Percentiles rank a stretch among this genome's conserved stretches.
These are phyloP conservation scores for Allium fistulosum DNA, from an alignment of 106 monocot genomes.

Conservation along the genomic window DNA sequence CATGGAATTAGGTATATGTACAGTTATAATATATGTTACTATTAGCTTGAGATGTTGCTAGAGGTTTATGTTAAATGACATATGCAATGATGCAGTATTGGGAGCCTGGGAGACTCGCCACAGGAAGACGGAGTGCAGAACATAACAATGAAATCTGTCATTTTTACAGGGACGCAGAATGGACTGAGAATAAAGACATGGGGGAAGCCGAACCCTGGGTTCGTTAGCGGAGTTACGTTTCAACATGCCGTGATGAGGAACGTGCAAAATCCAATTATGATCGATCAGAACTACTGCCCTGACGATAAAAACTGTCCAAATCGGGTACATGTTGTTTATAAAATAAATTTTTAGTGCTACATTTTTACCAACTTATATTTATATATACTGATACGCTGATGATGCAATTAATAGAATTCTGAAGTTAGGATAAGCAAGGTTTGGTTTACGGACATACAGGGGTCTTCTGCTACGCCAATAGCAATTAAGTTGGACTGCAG, in stretches of 20 bases:
- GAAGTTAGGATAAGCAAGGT: conserved; percentile 7
- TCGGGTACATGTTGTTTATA: conserved; percentile 5
- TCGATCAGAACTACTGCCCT: conserved; percentile 48
- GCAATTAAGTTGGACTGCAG: conserved; percentile 7
- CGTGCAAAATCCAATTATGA: conserved; percentile 32
- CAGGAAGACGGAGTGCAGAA: conserved; percentile 32
- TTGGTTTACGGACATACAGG: conserved; percentile 1
- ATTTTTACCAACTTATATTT: neutral
- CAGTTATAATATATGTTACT: neutral
- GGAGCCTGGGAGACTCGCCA: conserved; percentile 22
- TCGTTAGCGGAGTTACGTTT: conserved; percentile 14
- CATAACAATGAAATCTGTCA: conserved; percentile 21
- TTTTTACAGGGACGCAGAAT: conserved; percentile 19
- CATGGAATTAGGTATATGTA: conserved; percentile 26
- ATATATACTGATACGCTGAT: too few species aligned
- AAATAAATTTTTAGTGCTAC: neutral
- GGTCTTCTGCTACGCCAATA: neutral
- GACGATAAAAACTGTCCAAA: conserved; percentile 15
- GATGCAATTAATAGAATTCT: neutral
- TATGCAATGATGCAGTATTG: conserved; percentile 31
- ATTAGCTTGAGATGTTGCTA: neutral
- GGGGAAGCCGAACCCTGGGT: conserved; percentile 24
- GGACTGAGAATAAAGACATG: conserved; percentile 43
- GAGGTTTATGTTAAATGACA: neutral
- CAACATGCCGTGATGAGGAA: conserved; percentile 20